These are phyloP conservation scores for Dictyostelium brefeldianum DNA, from an alignment of 78 protist genomes.

Conservation along the genomic window DNA sequence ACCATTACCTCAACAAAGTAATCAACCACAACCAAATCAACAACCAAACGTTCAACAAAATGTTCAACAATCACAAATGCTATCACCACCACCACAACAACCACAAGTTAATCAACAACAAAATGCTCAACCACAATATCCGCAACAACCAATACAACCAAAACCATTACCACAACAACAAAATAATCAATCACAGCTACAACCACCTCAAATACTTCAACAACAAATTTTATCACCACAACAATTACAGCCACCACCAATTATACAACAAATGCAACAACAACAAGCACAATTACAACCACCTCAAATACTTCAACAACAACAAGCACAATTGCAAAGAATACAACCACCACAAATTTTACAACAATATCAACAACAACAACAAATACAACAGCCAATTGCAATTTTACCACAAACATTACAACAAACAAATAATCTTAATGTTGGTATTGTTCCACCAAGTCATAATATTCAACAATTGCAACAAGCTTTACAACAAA, in stretches of 20 bases:
- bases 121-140: neutral
- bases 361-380: constrained; percentile 1
- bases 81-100: neutral
- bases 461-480: neutral
- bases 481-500: neutral
- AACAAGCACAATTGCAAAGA: neutral
- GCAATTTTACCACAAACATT: neutral
- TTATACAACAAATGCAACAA: neutral
- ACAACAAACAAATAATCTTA: too few relatives aligned
- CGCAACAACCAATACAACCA: neutral
- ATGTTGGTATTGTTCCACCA: neutral
- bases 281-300: constrained; percentile 3
- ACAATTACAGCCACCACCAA: neutral
- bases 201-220: neutral
- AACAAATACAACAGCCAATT: neutral
- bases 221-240: neutral
- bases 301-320: constrained; percentile 11
- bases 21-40: neutral
- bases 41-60: neutral
- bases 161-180: neutral
- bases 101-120: neutral
- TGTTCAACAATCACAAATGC: neutral
- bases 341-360: neutral
- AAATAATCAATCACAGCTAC: neutral
- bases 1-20: neutral